Percentiles rank a stretch among this genome's conserved stretches.
Conservation (phyloP, 176 grass and related monocot genomes). For the Otatea glauca region DNA sequence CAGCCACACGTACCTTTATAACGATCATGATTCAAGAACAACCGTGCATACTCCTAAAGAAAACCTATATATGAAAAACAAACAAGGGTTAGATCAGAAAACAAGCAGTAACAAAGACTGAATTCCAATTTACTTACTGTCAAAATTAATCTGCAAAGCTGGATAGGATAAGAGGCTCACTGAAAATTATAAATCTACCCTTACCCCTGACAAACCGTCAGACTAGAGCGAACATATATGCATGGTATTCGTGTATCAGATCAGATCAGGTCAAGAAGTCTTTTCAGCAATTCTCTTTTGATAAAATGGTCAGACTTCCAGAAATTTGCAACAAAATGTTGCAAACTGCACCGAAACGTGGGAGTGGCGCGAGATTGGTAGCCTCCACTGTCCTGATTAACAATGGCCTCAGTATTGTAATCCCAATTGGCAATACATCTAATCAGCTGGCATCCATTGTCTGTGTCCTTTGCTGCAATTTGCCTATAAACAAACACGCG, state of each 20-base stretch:
- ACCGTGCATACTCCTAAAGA: too few species aligned
- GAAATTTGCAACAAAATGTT: not conserved
- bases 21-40: too few species aligned
- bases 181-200: not conserved
- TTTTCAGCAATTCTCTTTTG: not conserved
- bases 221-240: not conserved
- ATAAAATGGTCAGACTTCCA: conserved; percentile 3
- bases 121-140: too few species aligned
- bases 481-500: conserved; percentile 41
- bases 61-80: too few species aligned
- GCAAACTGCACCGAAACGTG: conserved; percentile 35
- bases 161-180: too few species aligned
- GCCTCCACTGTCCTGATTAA: conserved; percentile 43
- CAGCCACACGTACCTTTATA: too few species aligned
- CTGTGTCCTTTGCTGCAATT: conserved; percentile 40
- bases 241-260: not conserved
- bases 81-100: too few species aligned
- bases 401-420: conserved; percentile 36
- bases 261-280: conserved; percentile 21
- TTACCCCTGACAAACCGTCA: not conserved
- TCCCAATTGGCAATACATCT: conserved; percentile 50
- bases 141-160: too few species aligned
- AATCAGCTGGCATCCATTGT: conserved; percentile 41
- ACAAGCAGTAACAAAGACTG: too few species aligned
- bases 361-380: conserved; percentile 51